A percentile compares a stretch with the other conserved stretches of the same genome.
Evolutionary conservation across 441 rosid genomes (phyloP).

Genomic region (Populus trichocarpa): DNA sequence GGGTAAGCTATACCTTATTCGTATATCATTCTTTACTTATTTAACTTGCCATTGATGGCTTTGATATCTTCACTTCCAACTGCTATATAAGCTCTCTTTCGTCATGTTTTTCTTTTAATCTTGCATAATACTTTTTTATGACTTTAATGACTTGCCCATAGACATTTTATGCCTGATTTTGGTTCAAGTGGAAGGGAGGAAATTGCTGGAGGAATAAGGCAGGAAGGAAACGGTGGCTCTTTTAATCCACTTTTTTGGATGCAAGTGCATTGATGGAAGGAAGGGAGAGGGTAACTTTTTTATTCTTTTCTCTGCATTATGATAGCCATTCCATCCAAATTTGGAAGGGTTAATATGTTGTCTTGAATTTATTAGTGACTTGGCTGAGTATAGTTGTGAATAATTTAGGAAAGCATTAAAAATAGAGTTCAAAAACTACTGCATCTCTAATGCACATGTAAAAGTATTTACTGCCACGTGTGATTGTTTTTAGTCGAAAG

Average conservation of each 20-base stretch:
- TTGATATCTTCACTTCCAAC: neutral
- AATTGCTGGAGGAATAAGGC: neutral
- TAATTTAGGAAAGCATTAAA: neutral
- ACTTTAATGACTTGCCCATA: neutral
- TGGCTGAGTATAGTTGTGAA: neutral
- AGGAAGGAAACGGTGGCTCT: neutral
- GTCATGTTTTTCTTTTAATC: neutral
- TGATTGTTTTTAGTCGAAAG: neutral
- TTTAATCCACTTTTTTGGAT: neutral
- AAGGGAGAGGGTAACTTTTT: neutral
- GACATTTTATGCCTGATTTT: neutral
- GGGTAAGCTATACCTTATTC: neutral
- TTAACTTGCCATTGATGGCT: neutral
- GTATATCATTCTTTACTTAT: neutral
- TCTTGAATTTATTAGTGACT: neutral
- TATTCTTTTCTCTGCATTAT: neutral
- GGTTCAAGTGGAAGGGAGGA: constrained; percentile 4
- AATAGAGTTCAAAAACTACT: neutral
- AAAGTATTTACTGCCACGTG: neutral
- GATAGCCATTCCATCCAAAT: neutral
- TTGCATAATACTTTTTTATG: neutral
- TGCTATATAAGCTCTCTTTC: neutral
- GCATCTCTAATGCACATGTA: neutral
- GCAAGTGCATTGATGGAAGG: neutral
- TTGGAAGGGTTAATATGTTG: neutral